Percentiles rank a stretch among this genome's conserved stretches.
Evolutionary conservation across 2,329 filamentous ascomycete genomes (phyloP).

Genomic region (Thielaviopsis populi): DNA sequence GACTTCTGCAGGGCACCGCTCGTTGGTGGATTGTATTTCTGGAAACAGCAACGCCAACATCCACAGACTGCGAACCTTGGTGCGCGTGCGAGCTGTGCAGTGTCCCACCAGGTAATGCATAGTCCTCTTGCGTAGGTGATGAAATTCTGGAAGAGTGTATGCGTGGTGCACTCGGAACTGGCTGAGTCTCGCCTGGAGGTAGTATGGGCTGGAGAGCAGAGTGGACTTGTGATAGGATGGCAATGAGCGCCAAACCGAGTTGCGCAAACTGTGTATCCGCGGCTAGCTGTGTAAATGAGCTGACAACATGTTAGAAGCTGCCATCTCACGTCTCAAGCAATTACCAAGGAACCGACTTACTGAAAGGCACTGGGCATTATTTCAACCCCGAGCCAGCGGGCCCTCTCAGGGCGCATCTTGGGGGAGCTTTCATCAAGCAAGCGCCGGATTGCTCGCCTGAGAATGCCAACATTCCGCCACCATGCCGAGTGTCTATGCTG

Average conservation of each 20-base stretch:
- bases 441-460: conserved; percentile 50
- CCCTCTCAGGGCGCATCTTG: conserved; percentile 14
- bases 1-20: not conserved
- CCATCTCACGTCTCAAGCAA: not conserved
- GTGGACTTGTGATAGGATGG: conserved; percentile 42
- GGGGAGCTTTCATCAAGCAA: conserved; percentile 29
- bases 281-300: conserved; percentile 52
- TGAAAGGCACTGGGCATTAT: conserved; percentile 26
- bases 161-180: not conserved
- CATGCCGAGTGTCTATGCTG: conserved; percentile 71
- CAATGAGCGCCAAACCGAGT: conserved; percentile 54
- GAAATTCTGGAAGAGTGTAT: not conserved
- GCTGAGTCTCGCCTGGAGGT: not conserved
- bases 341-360: conserved; percentile 21
- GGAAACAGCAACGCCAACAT: not conserved
- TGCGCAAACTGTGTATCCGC: conserved; percentile 59
- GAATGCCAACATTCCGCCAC: conserved; percentile 58
- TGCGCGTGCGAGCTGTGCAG: not conserved
- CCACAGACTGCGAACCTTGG: not conserved
- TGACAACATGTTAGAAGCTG: conserved; percentile 21
- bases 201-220: not conserved
- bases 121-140: not conserved
- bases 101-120: no score
- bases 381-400: conserved; percentile 22
- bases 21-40: not conserved